Percentiles rank a stretch among this genome's conserved stretches.
These are phyloP conservation scores for Clavaria fumosa DNA, from an alignment of 768 basidiomycete species.

Conservation along the genomic window DNA sequence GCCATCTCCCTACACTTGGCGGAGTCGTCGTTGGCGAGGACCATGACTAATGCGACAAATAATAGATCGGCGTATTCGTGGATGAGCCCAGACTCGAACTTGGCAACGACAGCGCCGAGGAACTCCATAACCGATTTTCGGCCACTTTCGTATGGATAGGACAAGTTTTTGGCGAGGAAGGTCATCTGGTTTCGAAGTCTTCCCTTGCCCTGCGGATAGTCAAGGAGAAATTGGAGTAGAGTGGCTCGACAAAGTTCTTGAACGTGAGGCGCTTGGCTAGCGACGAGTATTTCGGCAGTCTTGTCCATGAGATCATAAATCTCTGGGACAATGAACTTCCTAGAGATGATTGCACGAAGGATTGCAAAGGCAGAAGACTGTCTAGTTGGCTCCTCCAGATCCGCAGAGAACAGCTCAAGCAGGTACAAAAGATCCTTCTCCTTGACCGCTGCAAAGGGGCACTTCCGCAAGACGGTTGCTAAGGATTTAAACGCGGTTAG, in stretches of 20 bases:
- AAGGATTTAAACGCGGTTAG: constrained; percentile 83
- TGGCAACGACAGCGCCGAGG: constrained; percentile 66
- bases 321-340: constrained; percentile 88
- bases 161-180: constrained; percentile 84
- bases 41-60: constrained; percentile 85
- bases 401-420: constrained; percentile 73
- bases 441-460: constrained; percentile 62
- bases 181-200: constrained; percentile 78
- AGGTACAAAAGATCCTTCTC: constrained; percentile 83
- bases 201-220: constrained; percentile 93
- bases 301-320: constrained; percentile 96
- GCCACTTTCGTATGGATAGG: constrained; percentile 83
- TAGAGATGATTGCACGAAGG: constrained; percentile 77
- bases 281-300: constrained; percentile 83
- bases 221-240: constrained; percentile 85
- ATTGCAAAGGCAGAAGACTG: constrained; percentile 81
- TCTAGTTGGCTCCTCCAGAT: constrained; percentile 77
- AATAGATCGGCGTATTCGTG: constrained; percentile 76
- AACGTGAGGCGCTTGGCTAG: constrained; percentile 78
- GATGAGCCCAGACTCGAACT: constrained; percentile 65
- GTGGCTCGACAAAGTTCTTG: constrained; percentile 85
- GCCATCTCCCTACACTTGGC: constrained; percentile 83
- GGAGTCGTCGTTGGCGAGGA: constrained; percentile 87
- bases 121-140: constrained; percentile 90
- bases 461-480: constrained; percentile 80